These are phyloP conservation scores for Xylariaceae sp. DNA, from an alignment of 2,329 filamentous ascomycete genomes.

Conservation along the genomic window DNA sequence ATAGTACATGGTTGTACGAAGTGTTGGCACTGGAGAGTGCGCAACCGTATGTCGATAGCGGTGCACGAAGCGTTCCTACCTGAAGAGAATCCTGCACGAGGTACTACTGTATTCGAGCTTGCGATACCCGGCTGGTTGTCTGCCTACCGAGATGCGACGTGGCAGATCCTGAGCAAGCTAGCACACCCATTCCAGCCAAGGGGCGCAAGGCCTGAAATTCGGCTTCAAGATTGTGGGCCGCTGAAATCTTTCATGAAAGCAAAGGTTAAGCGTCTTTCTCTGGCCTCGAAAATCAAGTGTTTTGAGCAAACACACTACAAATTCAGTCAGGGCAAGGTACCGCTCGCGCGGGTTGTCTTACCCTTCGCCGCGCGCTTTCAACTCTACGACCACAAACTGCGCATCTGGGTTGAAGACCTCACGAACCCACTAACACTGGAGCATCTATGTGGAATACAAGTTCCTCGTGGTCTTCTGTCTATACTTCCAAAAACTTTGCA, in stretches of 20 bases:
- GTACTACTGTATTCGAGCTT: constrained; percentile 60
- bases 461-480: constrained; percentile 28
- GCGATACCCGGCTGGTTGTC: constrained; percentile 51
- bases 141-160: constrained; percentile 60
- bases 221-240: constrained; percentile 30
- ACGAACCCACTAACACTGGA: constrained; percentile 37
- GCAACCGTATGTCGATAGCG: constrained; percentile 50
- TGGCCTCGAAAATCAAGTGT: constrained; percentile 43
- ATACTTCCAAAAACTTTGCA: constrained; percentile 24
- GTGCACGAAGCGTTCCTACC: constrained; percentile 60
- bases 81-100: constrained; percentile 40
- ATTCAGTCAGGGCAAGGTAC: constrained; percentile 37
- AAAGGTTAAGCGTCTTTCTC: constrained; percentile 23
- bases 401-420: constrained; percentile 38
- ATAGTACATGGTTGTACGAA: constrained; percentile 50
- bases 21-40: constrained; percentile 47
- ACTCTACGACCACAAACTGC: constrained; percentile 39
- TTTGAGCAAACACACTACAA: constrained; percentile 44
- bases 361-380: constrained; percentile 39
- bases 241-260: constrained; percentile 24
- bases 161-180: constrained; percentile 51
- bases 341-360: constrained; percentile 34
- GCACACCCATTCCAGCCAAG: constrained; percentile 37
- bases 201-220: constrained; percentile 23
- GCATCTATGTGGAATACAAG: constrained; percentile 35